These are phyloP conservation scores for Scalesia atractyloides DNA, from an alignment of 129 eudicot genomes.

Conservation along the genomic window DNA sequence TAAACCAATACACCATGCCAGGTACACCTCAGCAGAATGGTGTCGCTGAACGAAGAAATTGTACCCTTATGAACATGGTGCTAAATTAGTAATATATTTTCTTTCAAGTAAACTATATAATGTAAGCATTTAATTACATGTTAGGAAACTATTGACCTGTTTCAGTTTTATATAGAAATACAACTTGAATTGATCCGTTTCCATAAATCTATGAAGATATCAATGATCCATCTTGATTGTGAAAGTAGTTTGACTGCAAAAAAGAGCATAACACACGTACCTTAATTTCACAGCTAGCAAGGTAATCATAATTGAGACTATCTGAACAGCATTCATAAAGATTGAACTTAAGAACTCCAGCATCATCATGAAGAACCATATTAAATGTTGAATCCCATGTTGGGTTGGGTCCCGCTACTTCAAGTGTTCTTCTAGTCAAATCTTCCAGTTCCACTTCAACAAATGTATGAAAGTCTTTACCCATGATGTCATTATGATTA, in stretches of 20 bases:
- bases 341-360: slow-evolving; percentile 69
- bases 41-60: too few species aligned
- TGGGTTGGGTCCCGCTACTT: slow-evolving; percentile 65
- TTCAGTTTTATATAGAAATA: background rate
- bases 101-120: background rate
- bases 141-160: background rate
- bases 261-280: slow-evolving; percentile 35
- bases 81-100: background rate
- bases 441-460: slow-evolving; percentile 93
- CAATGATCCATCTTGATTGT: slow-evolving; percentile 10
- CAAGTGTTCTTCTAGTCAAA: slow-evolving; percentile 69
- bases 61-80: slow-evolving; percentile 61
- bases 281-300: slow-evolving; percentile 92
- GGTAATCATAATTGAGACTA: slow-evolving; percentile 62
- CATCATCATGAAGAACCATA: slow-evolving; percentile 84
- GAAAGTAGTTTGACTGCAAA: slow-evolving; percentile 9
- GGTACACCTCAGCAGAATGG: too few species aligned
- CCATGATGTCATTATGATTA: slow-evolving; percentile 26
- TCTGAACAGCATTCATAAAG: slow-evolving; percentile 73
- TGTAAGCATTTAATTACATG: background rate
- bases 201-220: background rate
- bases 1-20: too few species aligned
- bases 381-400: slow-evolving; percentile 82
- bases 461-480: slow-evolving; percentile 75
- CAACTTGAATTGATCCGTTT: background rate